Conservation (phyloP, 2,329 filamentous ascomycete species). For the Fusarium sp. region DNA sequence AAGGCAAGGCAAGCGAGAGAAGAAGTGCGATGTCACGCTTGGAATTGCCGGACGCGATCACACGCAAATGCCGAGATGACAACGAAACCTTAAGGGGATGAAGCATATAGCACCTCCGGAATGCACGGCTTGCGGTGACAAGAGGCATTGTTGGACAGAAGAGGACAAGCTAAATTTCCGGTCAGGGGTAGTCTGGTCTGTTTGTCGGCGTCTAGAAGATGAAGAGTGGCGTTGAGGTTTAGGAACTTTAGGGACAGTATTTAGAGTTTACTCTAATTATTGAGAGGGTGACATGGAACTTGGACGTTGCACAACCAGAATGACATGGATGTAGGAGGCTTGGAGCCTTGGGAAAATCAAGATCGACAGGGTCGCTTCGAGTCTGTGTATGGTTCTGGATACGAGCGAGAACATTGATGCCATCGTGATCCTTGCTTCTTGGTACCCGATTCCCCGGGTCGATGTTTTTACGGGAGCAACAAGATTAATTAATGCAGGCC, state of each 20-base stretch:
- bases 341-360: constrained; percentile 1
- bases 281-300: not conserved
- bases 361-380: constrained; percentile 19
- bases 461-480: not conserved
- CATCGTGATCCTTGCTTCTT: not conserved
- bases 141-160: not conserved
- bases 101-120: constrained; percentile 1
- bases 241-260: not conserved
- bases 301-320: not conserved
- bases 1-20: not conserved
- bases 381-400: not conserved
- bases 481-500: not conserved
- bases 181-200: not conserved
- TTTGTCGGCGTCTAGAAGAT: not conserved
- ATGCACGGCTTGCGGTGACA: not conserved
- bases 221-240: not conserved
- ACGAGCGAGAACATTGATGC: constrained; percentile 2
- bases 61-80: constrained; percentile 23
- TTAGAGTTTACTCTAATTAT: constrained; percentile 12
- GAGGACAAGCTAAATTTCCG: not conserved
- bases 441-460: not conserved
- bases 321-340: not conserved
- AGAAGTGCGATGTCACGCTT: not conserved
- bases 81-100: not conserved
- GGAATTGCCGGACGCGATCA: constrained; percentile 24